Evolutionary conservation across 495 filamentous ascomycete species (phyloP), one percentile per base, ranked within the genome.

Genomic region (Penicillium ochrochloron): DNA sequence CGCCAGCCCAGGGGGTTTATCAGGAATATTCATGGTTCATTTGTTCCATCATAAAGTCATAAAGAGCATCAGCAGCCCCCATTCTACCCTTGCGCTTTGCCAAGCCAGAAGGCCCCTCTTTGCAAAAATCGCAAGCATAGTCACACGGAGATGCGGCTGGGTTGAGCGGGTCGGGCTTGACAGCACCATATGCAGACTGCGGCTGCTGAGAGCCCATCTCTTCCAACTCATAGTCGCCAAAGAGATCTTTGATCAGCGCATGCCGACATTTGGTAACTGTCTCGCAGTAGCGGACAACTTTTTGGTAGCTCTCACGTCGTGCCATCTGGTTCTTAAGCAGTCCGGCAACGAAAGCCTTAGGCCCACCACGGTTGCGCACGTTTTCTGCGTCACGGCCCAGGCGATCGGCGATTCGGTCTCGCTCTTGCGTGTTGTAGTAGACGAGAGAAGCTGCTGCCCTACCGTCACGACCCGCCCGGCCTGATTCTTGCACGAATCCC

Each of bases 401-500:
- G 3, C 80, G 76, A 66, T 84, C 88, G n/a, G 77, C 80, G 8
- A 90, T 86, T 17, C 92, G 83, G 70, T 96, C 91, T 55, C 92
- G 82, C 67, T 97, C 93, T 71, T 94, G 89, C 23, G 88, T 84
- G 51, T 88, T 90, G 75, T 97, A 97, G 75, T 96, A 97, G 39
- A 98, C 81, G 41, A 97, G 89, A 66, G 93, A 97, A 34, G 88
- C 83, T 44, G 89, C 88, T 5, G 92, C 93, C 53, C 93, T 92
- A 21, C 93, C 92, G 66, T 97, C 94, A 27, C 94, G 85, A 4
- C 94, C 94, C 25, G 93, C 94, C 51, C 94, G 88, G 0, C 94
- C 94, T 9, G 92, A 94, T 83, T 98, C 94, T 77, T 98, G 94
- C 65, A 97, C 97, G 64, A 92, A 97, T 3, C 93, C 93, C 74